Evolutionary conservation across 2,329 filamentous ascomycete species (phyloP).

Genomic region (Botrytis fragariae): DNA sequence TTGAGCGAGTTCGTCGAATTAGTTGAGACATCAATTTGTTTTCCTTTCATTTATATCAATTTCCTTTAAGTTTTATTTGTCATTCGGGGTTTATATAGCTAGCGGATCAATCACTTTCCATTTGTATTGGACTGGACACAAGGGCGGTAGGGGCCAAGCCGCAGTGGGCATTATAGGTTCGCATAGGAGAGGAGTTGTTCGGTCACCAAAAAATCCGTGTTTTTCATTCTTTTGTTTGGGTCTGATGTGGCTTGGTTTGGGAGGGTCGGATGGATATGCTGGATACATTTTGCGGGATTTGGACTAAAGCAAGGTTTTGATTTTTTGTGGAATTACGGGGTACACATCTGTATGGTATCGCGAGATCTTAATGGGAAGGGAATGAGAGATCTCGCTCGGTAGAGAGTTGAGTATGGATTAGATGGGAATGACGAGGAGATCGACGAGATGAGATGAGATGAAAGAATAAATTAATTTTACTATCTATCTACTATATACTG

Average conservation of each 20-base stretch:
- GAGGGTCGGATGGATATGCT: not conserved
- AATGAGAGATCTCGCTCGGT: not conserved
- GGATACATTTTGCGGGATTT: constrained; percentile 3
- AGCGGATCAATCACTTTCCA: not conserved
- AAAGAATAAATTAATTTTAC: constrained; percentile 13
- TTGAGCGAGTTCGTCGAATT: not conserved
- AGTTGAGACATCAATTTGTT: constrained; percentile 10
- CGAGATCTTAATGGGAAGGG: constrained; percentile 5
- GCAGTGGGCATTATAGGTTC: constrained; percentile 10
- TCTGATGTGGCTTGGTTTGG: constrained; percentile 7
- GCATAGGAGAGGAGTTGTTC: constrained; percentile 15
- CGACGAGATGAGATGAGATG: constrained; percentile 12
- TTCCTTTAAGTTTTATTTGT: not conserved
- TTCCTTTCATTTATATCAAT: not conserved
- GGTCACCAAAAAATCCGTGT: constrained; percentile 8
- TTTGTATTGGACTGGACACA: constrained; percentile 6
- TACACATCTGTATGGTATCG: constrained; percentile 11
- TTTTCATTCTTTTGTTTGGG: constrained; percentile 2
- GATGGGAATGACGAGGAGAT: constrained; percentile 11
- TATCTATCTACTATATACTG: constrained; percentile 1
- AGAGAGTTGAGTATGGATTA: not conserved
- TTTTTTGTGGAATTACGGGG: constrained; percentile 6
- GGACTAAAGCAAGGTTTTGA: not conserved
- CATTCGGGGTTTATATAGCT: not conserved
- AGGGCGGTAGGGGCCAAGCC: constrained; percentile 3